These are phyloP conservation scores for Pythium brassicae DNA, from an alignment of 352 stramenopile genomes.

Conservation along the genomic window DNA sequence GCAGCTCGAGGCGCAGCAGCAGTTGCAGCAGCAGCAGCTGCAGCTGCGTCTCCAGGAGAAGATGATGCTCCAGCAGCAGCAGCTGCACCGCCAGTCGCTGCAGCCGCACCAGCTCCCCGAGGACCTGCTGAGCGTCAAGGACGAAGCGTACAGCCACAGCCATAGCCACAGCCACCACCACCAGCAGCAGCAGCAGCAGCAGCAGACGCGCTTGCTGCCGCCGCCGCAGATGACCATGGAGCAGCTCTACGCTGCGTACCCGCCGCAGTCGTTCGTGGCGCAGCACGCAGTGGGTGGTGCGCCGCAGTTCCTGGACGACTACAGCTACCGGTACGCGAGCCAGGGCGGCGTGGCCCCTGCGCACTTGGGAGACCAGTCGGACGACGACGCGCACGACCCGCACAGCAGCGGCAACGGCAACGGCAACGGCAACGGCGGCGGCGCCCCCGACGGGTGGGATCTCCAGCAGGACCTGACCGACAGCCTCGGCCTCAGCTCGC, in stretches of 20 bases:
- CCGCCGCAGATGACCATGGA: conserved; percentile 12
- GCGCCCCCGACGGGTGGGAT: conserved; percentile 18
- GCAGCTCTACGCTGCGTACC: conserved; percentile 11
- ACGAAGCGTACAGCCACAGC: conserved; percentile 6
- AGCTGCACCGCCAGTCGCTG: conserved; percentile 56
- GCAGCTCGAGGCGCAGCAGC: conserved; percentile 69
- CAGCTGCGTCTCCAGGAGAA: conserved; percentile 62
- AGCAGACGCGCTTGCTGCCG: conserved; percentile 7
- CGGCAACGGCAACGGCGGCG: conserved; percentile 2
- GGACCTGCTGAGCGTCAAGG: conserved; percentile 15
- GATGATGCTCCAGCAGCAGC: conserved; percentile 56
- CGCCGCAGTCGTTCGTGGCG: conserved; percentile 11
- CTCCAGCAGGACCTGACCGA: conserved; percentile 19
- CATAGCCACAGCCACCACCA: background rate
- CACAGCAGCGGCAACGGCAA: background rate
- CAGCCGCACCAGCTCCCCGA: conserved; percentile 26
- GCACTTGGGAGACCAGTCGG: conserved; percentile 4
- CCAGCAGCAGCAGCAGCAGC: background rate
- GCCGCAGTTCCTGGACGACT: conserved; percentile 9
- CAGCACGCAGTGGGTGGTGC: conserved; percentile 1
- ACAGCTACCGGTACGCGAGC: conserved; percentile 13
- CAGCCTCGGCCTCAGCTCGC: conserved; percentile 12
- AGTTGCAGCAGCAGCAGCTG: conserved; percentile 57
- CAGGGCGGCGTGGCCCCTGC: conserved; percentile 3
- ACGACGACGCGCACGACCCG: conserved; percentile 21